A percentile compares a stretch with the other conserved stretches of the same genome.
These are phyloP conservation scores for Lignosus rhinocerotis DNA, from an alignment of 1,284 basidiomycete species.

Conservation along the genomic window DNA sequence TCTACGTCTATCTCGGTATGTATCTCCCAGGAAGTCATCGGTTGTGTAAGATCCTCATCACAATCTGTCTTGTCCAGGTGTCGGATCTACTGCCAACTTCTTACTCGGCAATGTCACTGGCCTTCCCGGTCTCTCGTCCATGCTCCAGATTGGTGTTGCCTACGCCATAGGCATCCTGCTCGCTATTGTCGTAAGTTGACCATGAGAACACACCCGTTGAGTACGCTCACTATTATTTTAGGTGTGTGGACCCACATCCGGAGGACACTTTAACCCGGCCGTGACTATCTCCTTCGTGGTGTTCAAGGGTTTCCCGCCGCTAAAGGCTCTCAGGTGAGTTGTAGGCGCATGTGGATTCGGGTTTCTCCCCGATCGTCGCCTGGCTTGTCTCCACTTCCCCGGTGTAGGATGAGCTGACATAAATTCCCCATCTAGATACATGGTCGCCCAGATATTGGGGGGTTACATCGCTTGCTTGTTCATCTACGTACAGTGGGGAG, in stretches of 20 bases:
- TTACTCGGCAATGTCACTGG: constrained; percentile 48
- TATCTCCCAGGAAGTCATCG: background rate
- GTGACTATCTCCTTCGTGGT: constrained; percentile 56
- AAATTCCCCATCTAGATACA: constrained; percentile 46
- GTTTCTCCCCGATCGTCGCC: background rate
- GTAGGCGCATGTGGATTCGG: constrained; percentile 6
- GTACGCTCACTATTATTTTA: background rate
- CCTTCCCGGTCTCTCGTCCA: constrained; percentile 42
- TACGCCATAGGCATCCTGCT: constrained; percentile 64
- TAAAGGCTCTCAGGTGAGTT: constrained; percentile 51
- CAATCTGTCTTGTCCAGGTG: constrained; percentile 38
- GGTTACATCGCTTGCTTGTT: constrained; percentile 59
- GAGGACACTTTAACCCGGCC: constrained; percentile 64
- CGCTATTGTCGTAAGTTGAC: constrained; percentile 41
- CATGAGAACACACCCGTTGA: too few relatives aligned
- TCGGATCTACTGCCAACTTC: constrained; percentile 58
- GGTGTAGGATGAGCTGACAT: background rate
- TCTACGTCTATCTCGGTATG: constrained; percentile 55
- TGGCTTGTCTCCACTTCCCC: background rate
- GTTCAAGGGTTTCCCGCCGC: constrained; percentile 54
- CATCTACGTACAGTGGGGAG: constrained; percentile 62
- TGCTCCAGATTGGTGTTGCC: constrained; percentile 60
- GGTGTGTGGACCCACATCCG: constrained; percentile 55
- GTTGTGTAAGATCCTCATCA: background rate
- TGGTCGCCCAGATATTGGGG: constrained; percentile 62